Evolutionary conservation across 2,329 filamentous ascomycete genomes (phyloP), one percentile per base, ranked within the genome.

Genomic region (Beauveria medogensis): DNA sequence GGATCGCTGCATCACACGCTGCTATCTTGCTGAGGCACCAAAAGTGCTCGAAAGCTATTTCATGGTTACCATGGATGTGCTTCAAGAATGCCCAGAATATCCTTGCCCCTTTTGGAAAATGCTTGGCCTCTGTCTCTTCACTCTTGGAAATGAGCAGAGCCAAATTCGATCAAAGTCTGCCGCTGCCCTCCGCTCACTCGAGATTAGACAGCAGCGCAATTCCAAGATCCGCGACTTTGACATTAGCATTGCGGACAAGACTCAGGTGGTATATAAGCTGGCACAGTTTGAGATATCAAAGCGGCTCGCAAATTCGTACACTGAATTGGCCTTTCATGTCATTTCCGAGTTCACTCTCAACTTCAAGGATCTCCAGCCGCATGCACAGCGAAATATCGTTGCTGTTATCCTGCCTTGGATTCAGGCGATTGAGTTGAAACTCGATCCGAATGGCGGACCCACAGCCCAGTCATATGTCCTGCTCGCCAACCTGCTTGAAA

Each of bases 231-330:
- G 96, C 70, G 94, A 99, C 71, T 95, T 97, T 62, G 94, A 99
- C 69, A 97, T 99, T 68, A 97, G 92, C 71, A 94, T 99, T 62
- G 95, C 93, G 0, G 95, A 99, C 75, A 97, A 97, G 75, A 99
- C 95, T 0, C 96, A 96, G 66, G 92, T 93, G 0, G 93, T 99
- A 3, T 99, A 97, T 75, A 99, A 99, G 75, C 80, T 95, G 50
- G 94, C 95, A 0, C 94, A 99, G 70, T 97, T 97, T 66, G 93
- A 97, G 70, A 95, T 96, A 24, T 97, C 94, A 0, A 92, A 93
- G 68, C 83, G 92, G 22, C 82, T 99, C 44, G 90, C 92, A 1
- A 91, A 90, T 68, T 90, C 95, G 65, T 91, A 99, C 71, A 84
- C 90, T 0, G 92, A 96, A 65, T 77, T 96, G 46, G 92, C 93